Evolutionary conservation across 2,329 filamentous ascomycete genomes (phyloP).

Genomic region (Pseudonectria buxi): DNA sequence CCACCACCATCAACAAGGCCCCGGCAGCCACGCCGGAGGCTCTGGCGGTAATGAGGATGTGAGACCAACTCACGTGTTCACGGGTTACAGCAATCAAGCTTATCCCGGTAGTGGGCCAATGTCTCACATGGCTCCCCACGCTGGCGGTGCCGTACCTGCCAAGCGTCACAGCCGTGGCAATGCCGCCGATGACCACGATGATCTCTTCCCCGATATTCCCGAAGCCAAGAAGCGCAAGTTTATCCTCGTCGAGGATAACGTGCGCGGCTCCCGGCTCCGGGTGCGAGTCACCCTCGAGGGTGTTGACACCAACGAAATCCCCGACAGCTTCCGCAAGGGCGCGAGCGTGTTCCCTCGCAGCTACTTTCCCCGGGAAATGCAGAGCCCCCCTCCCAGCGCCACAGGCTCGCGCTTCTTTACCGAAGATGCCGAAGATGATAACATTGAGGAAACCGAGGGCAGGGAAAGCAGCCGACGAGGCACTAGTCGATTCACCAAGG

Average conservation of each 20-base stretch:
- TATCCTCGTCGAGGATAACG: conserved; percentile 86
- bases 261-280: conserved; percentile 71
- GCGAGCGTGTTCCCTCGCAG: conserved; percentile 87
- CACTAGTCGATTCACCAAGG: conserved; percentile 24
- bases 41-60: conserved; percentile 53
- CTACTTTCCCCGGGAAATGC: conserved; percentile 92
- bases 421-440: conserved; percentile 54
- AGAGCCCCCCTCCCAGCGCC: conserved; percentile 70
- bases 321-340: conserved; percentile 85
- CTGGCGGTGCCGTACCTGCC: conserved; percentile 29
- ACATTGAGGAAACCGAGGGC: conserved; percentile 44
- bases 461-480: conserved; percentile 32
- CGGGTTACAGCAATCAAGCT: conserved; percentile 58
- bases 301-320: conserved; percentile 92
- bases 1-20: conserved; percentile 61
- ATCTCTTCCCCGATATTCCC: conserved; percentile 80
- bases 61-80: conserved; percentile 69
- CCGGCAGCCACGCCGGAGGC: conserved; percentile 42
- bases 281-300: conserved; percentile 90
- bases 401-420: conserved; percentile 70
- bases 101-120: conserved; percentile 53
- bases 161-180: conserved; percentile 36
- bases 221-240: conserved; percentile 93
- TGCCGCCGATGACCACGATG: conserved; percentile 51
- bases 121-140: conserved; percentile 48